These are phyloP conservation scores for Clarkia xantiana DNA, from an alignment of 345 rosid species.

Conservation along the genomic window DNA sequence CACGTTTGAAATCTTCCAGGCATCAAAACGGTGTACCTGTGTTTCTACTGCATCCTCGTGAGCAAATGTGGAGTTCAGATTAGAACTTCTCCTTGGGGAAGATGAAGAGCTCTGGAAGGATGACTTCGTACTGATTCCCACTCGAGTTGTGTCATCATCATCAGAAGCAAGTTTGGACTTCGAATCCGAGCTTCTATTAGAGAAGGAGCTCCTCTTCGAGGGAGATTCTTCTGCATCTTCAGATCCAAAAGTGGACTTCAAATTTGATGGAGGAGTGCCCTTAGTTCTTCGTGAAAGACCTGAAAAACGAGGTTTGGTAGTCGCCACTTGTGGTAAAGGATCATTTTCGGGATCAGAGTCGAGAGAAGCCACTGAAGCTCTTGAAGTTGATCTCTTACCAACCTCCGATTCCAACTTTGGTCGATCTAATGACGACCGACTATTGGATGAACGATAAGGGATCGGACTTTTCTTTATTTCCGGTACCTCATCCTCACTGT, in stretches of 20 bases:
- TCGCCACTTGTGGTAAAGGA: slow-evolving; percentile 16
- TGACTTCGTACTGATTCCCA: too few relatives aligned
- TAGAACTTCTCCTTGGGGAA: too few relatives aligned
- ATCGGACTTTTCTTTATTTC: too few relatives aligned
- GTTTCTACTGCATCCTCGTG: too few relatives aligned
- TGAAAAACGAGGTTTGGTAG: slow-evolving; percentile 13
- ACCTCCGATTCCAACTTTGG: slow-evolving; percentile 13
- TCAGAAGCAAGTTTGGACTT: slow-evolving; percentile 13
- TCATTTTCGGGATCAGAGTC: slow-evolving; percentile 30
- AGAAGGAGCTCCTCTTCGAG: neutral
- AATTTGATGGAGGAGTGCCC: slow-evolving; percentile 4
- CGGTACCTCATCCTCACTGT: neutral
- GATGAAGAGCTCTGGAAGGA: too few relatives aligned
- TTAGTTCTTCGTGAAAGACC: slow-evolving; percentile 49
- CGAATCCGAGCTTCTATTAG: slow-evolving; percentile 12
- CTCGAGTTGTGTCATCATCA: neutral
- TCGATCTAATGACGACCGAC: slow-evolving; percentile 14
- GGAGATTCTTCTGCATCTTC: neutral
- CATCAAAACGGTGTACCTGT: too few relatives aligned
- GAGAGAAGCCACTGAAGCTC: slow-evolving; percentile 17
- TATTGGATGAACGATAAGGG: slow-evolving; percentile 3
- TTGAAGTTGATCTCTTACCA: slow-evolving; percentile 19
- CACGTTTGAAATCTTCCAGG: too few relatives aligned
- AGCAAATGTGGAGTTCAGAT: too few relatives aligned
- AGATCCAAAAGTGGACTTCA: neutral